A percentile compares a stretch with the other conserved stretches of the same genome.
These are phyloP conservation scores for Prunella vulgaris DNA, from an alignment of 257 asterid genomes.

Conservation along the genomic window DNA sequence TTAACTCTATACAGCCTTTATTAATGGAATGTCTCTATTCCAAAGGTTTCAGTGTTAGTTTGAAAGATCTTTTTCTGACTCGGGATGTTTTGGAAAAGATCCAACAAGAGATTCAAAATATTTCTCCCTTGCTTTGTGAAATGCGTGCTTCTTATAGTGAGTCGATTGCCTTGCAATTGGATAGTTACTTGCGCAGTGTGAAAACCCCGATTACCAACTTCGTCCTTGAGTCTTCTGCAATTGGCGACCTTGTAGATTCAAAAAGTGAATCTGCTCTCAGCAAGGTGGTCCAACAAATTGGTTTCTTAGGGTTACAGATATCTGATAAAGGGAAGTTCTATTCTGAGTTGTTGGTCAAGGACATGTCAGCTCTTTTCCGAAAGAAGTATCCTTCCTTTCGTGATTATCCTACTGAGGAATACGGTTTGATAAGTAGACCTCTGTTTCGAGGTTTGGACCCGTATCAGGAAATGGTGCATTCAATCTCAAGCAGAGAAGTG, in stretches of 20 bases:
- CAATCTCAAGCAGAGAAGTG: slow-evolving; percentile 91
- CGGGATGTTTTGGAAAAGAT: slow-evolving; percentile 42
- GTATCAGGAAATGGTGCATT: slow-evolving; percentile 88
- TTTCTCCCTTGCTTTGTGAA: slow-evolving; percentile 40
- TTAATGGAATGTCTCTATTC: slow-evolving; percentile 73
- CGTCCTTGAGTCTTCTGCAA: slow-evolving; percentile 56
- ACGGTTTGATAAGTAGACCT: slow-evolving; percentile 72
- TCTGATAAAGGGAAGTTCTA: slow-evolving; percentile 72
- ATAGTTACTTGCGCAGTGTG: slow-evolving; percentile 48
- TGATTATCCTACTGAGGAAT: slow-evolving; percentile 60
- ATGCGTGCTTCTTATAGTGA: slow-evolving; percentile 55
- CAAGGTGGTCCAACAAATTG: slow-evolving; percentile 95
- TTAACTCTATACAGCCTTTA: slow-evolving; percentile 70
- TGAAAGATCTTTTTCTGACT: slow-evolving; percentile 66
- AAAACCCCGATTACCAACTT: slow-evolving; percentile 57
- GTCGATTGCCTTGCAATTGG: slow-evolving; percentile 57
- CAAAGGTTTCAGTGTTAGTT: slow-evolving; percentile 74
- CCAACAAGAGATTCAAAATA: slow-evolving; percentile 45
- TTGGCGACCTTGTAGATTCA: slow-evolving; percentile 71
- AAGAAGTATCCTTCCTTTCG: slow-evolving; percentile 62
- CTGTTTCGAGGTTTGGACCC: slow-evolving; percentile 90
- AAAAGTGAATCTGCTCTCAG: slow-evolving; percentile 86
- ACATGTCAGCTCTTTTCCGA: slow-evolving; percentile 55
- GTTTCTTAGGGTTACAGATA: slow-evolving; percentile 76
- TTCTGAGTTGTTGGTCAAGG: slow-evolving; percentile 60